Conservation (phyloP, 805 yeast species). For the Candida tammaniensis region DNA sequence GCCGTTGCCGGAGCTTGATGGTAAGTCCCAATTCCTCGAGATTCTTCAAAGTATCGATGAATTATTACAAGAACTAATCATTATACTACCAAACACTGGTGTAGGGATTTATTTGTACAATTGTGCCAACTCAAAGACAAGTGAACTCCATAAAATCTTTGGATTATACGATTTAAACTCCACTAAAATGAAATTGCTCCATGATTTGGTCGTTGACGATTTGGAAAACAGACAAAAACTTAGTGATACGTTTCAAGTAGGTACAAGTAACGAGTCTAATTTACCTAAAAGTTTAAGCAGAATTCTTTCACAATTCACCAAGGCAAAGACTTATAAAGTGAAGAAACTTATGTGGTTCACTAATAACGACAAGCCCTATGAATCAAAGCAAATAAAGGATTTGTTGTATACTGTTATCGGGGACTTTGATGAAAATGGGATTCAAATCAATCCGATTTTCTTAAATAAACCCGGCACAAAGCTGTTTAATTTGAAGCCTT, state of each 20-base stretch:
- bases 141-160: conserved; percentile 50
- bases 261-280: conserved; percentile 5
- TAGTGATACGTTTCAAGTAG: conserved; percentile 11
- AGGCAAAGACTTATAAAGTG: conserved; percentile 45
- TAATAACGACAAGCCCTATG: conserved; percentile 67
- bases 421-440: conserved; percentile 55
- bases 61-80: conserved; percentile 64
- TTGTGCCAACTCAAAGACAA: conserved; percentile 35
- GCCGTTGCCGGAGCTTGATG: conserved; percentile 34
- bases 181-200: conserved; percentile 53
- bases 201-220: conserved; percentile 49
- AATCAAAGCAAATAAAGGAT: conserved; percentile 34
- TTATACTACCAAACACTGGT: conserved; percentile 65
- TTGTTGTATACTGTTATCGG: conserved; percentile 55
- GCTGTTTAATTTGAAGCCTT: conserved; percentile 40
- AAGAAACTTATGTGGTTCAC: conserved; percentile 71
- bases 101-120: conserved; percentile 70
- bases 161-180: conserved; percentile 54
- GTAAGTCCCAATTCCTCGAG: conserved; percentile 44
- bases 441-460: conserved; percentile 64
- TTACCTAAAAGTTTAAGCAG: conserved; percentile 44
- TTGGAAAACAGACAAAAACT: conserved; percentile 9
- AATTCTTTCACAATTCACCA: conserved; percentile 53
- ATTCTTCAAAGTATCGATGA: conserved; percentile 57
- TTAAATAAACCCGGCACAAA: conserved; percentile 30